A percentile compares a stretch with the other conserved stretches of the same genome.
These are phyloP conservation scores for Thymus mandschuricus DNA, from an alignment of 257 asterid genomes.

Conservation along the genomic window DNA sequence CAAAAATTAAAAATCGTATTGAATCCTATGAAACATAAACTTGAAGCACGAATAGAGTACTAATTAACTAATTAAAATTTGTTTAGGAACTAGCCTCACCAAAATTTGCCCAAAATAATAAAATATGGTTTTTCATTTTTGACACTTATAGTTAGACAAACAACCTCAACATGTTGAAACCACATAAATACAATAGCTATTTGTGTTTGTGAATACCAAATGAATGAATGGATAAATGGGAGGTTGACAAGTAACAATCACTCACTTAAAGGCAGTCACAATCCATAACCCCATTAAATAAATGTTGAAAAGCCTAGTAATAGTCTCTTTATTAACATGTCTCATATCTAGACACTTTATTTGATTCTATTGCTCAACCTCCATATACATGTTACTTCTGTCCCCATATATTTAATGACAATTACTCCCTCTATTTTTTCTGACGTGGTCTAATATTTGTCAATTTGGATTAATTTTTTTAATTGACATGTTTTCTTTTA, in stretches of 20 bases:
- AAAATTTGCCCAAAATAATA: no score
- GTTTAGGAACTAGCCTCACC: no score
- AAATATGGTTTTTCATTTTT: background rate
- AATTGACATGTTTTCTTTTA: no score
- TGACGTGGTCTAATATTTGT: no score
- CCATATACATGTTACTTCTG: constrained; percentile 36
- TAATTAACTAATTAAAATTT: no score
- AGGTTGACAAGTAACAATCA: constrained; percentile 20
- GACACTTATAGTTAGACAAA: background rate
- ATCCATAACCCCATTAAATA: constrained; percentile 17
- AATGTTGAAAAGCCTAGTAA: constrained; percentile 19
- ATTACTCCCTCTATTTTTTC: background rate
- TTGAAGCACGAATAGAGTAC: no score
- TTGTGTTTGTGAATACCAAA: background rate
- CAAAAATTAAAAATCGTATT: no score
- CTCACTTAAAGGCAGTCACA: constrained; percentile 19
- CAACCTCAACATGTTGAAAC: background rate
- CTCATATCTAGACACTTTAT: constrained; percentile 25
- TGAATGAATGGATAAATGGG: background rate
- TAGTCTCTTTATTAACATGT: background rate
- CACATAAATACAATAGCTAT: background rate
- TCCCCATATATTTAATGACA: constrained; percentile 23
- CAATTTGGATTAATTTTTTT: no score
- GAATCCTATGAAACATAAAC: no score
- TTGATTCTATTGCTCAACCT: constrained; percentile 37